Base-by-base conservation (phyloP, 2,329 filamentous ascomycete genomes). In the Orbilia oligospora region DNA sequence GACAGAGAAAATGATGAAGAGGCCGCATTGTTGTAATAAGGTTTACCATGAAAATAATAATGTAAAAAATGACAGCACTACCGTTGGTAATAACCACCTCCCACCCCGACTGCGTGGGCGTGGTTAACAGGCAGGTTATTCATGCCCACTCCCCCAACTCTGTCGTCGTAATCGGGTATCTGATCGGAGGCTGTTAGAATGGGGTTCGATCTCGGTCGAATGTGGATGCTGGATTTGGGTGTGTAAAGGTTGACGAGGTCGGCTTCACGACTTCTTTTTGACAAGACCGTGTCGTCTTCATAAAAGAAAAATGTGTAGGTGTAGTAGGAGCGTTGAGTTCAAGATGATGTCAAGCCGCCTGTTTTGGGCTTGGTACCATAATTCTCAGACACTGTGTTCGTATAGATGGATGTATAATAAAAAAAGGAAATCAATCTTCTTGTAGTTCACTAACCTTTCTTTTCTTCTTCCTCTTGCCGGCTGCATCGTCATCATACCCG, bases 401-500 rank as follows among this genome's bases (percentile, higher is more conserved):
- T 10, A 20, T 70, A 65, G n/a, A 46, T 20, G 20, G 38, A 41
- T 41, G 6, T 20, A 64, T 64, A 49, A n/a, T n/a, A n/a, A n/a
- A 36, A 24, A 67, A 67, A 75, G 10, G 51, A 41, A 66, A 30
- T 24, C 27, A 22, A 36, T 67, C 58, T 66, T 46, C n/a, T 66
- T 51, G 56, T 27, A 61, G 16, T 12, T 24, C 18, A 78, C 75
- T 48, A 63, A 78, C 64, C 73, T 81, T 81, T 61, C 71, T 73
- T 61, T 81, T 81, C 49, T 76, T 77, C 61, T 67, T 80, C 72
- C 80, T 80, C 46, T 80, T 82, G 70, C 68, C 81, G 69, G 71
- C 79, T 81, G 79, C 80, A 53, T 76, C 84, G 72, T 86, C 85
- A 67, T 87, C 86, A 79, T 85, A 86, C 56, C 84, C 85, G 4